Percentiles rank a stretch among this genome's conserved stretches.
phyloP scores from a whole-genome alignment of 176 grass and related monocot genomes.

The sorghum (Sorghum bicolor) region Sorghum_bicolor_NCBIv3 NC_012872.2:61230501-61231000 shows the following conservation, averaged over 20 bases:
- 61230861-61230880: slow-evolving; percentile 63
- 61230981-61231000: slow-evolving; percentile 66
- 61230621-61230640: slow-evolving; percentile 18
- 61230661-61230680: slow-evolving; percentile 11
- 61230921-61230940: slow-evolving; percentile 89
- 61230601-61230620: neutral
- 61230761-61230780: neutral
- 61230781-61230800: neutral
- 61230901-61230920: slow-evolving; percentile 66
- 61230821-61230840: slow-evolving; percentile 60
- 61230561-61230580: neutral
- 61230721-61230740: neutral
- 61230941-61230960: slow-evolving; percentile 64
- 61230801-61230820: neutral
- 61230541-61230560: neutral
- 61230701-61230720: slow-evolving; percentile 35
- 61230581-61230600: slow-evolving; percentile 1
- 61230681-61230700: slow-evolving; percentile 9
- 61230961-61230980: slow-evolving; percentile 37
- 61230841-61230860: slow-evolving; percentile 78
- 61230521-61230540: neutral
- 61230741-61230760: neutral
- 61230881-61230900: slow-evolving; percentile 46
- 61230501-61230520: neutral
- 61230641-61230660: neutral